Evolutionary conservation across 495 filamentous ascomycete species (phyloP), one percentile per base, ranked within the genome.

Genomic region (Daldinia concentrica): DNA sequence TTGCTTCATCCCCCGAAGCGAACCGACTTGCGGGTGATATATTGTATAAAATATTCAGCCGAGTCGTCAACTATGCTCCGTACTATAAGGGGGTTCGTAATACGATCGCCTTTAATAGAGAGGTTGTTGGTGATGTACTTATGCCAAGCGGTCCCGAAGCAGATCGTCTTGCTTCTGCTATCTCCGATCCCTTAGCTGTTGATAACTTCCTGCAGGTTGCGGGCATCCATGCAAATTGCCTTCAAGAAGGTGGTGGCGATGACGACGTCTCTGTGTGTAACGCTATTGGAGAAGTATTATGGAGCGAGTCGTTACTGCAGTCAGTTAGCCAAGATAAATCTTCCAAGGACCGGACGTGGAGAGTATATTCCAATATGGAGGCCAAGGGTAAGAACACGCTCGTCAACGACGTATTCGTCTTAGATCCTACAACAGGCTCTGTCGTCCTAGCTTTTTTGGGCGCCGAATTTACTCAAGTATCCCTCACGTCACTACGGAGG

Each of bases 171-270:
- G 43, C 55, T 5, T 30, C 57, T 30, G 58, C 41, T 37, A 26
- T 62, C 2, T 56, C 57, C 8, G 37, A 62, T 15, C 65, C 65
- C 19, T 27, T 68, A 36, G 30, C 57, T 34, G 30, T 81, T 3
- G 82, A 83, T 52, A 83, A 79, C 52, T 82, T 82, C 65, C 12
- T 80, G 3, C 82, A 83, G 57, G 76, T 85, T 0, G 74, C 81
- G 0, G 82, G 82, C 3, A 67, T 84, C 4, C 79, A 80, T 37
- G 78, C 80, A 17, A 84, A 85, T 65, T 78, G 76, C 52, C 9
- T 66, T 9, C 26, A 62, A 4, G 57, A 52, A 52, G 15, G 45
- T 8, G 43, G 63, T 17, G 51, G 58, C 27, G 57, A 67, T 14
- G 58, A 66, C 37, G 48, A 69, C 22, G 60, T 69, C 26, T 63